Conservation (phyloP, 805 yeast genomes). For the Candida ortonii region DNA sequence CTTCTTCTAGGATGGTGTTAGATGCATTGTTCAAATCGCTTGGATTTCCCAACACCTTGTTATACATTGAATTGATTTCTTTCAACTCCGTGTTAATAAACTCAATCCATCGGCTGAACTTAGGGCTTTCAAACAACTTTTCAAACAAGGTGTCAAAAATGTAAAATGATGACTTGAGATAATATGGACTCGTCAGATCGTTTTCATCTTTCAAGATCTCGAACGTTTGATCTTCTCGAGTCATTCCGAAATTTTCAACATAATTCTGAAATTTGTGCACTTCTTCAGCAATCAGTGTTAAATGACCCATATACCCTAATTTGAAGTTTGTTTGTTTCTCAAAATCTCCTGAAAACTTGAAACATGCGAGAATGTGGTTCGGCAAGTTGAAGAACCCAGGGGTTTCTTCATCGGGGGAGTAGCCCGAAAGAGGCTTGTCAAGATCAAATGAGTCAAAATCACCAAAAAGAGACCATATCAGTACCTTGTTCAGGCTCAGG, state of each 20-base stretch:
- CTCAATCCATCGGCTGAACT: conserved; percentile 43
- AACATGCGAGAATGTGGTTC: conserved; percentile 29
- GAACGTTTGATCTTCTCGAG: conserved; percentile 33
- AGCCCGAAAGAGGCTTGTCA: conserved; percentile 6
- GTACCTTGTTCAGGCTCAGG: conserved; percentile 31
- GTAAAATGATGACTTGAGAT: conserved; percentile 31
- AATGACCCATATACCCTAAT: conserved; percentile 60
- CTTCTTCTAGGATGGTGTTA: conserved; percentile 31
- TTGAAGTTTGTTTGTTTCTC: conserved; percentile 40
- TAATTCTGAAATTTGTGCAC: conserved; percentile 48
- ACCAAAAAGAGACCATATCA: conserved; percentile 37
- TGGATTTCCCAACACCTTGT: conserved; percentile 53
- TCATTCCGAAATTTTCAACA: conserved; percentile 34
- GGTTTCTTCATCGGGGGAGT: conserved; percentile 16
- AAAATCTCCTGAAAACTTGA: conserved; percentile 26
- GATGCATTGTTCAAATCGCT: conserved; percentile 25
- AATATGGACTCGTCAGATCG: conserved; percentile 28
- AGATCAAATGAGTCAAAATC: conserved; percentile 24
- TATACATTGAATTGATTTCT: conserved; percentile 54
- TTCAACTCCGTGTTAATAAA: conserved; percentile 47
- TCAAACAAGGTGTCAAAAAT: conserved; percentile 33
- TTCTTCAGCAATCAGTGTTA: conserved; percentile 56
- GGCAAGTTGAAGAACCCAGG: conserved; percentile 35
- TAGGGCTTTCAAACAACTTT: conserved; percentile 26
- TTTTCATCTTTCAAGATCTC: conserved; percentile 28